Percentiles rank a stretch among this genome's conserved stretches.
These are phyloP conservation scores for Venturiaceae sp. DNA, from an alignment of 2,329 filamentous ascomycete genomes.

Conservation along the genomic window DNA sequence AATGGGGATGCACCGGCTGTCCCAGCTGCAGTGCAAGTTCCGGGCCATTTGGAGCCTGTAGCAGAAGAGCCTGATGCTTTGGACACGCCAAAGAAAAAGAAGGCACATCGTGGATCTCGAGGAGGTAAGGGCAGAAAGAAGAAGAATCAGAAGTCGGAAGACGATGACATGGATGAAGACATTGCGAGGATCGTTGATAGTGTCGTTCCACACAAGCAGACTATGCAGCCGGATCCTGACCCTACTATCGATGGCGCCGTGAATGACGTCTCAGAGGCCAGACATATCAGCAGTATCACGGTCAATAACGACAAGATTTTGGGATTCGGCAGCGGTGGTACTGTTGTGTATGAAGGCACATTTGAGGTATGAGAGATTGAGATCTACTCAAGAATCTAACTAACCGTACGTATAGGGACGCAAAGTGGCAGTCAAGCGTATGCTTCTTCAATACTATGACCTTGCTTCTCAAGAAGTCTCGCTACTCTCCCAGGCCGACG, in stretches of 20 bases:
- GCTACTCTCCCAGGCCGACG: slow-evolving; percentile 82
- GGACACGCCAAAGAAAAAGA: slow-evolving; percentile 34
- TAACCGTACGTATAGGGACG: slow-evolving; percentile 43
- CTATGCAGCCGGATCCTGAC: slow-evolving; percentile 18
- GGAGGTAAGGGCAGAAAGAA: slow-evolving; percentile 36
- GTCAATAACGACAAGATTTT: slow-evolving; percentile 49
- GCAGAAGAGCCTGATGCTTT: background rate
- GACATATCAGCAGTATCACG: slow-evolving; percentile 51
- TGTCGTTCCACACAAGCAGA: slow-evolving; percentile 22
- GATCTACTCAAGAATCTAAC: background rate
- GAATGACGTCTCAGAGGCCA: slow-evolving; percentile 35
- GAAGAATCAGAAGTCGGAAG: slow-evolving; percentile 21
- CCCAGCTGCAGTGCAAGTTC: background rate
- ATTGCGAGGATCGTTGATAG: slow-evolving; percentile 23
- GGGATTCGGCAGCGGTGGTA: slow-evolving; percentile 86
- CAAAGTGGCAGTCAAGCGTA: slow-evolving; percentile 90
- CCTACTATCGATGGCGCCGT: slow-evolving; percentile 15
- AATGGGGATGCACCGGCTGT: background rate
- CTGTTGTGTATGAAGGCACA: slow-evolving; percentile 86
- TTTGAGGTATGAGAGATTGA: slow-evolving; percentile 50
- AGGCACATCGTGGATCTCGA: slow-evolving; percentile 38
- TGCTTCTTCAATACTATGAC: slow-evolving; percentile 93
- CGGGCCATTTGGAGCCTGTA: background rate
- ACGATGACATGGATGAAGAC: slow-evolving; percentile 15
- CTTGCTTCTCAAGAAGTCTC: slow-evolving; percentile 91